These are phyloP conservation scores for Sugiyamaella xylanicola DNA, from an alignment of 1,139 yeast genomes.

Conservation along the genomic window DNA sequence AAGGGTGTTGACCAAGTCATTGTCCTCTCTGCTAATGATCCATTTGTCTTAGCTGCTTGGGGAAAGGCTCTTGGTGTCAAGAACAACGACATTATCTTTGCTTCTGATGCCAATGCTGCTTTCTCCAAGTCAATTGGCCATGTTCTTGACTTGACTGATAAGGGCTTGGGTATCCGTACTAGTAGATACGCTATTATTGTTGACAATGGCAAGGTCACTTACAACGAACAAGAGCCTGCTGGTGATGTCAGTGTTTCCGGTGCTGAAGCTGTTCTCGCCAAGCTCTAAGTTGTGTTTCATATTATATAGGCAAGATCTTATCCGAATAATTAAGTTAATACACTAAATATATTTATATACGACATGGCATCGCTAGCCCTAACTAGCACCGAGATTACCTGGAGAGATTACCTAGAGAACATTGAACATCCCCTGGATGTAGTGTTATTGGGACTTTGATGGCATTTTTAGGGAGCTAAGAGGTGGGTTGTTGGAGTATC, in stretches of 20 bases:
- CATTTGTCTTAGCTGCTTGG: constrained; percentile 81
- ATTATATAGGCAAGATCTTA: background rate
- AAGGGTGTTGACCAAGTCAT: constrained; percentile 75
- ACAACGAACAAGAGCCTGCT: constrained; percentile 66
- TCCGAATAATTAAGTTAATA: background rate
- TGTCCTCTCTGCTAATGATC: constrained; percentile 76
- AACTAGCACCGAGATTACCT: no score
- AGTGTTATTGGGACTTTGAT: no score
- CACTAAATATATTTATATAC: no score
- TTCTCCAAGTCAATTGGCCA: constrained; percentile 67
- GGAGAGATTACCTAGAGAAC: no score
- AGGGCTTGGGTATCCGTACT: constrained; percentile 67
- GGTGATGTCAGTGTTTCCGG: constrained; percentile 65
- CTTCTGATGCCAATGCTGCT: constrained; percentile 67
- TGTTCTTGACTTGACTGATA: constrained; percentile 54
- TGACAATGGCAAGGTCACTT: constrained; percentile 63
- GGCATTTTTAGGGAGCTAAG: no score
- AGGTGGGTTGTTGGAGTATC: no score
- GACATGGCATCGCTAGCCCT: no score
- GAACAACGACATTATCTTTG: constrained; percentile 59
- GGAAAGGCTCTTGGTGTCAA: constrained; percentile 66
- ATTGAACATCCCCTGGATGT: no score
- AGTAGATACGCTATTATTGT: constrained; percentile 72
- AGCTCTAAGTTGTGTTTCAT: constrained; percentile 34
- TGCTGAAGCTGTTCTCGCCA: constrained; percentile 54